phyloP scores from a whole-genome alignment of 1,284 basidiomycete genomes.

The Marasmius tenuissimus region DNA sequence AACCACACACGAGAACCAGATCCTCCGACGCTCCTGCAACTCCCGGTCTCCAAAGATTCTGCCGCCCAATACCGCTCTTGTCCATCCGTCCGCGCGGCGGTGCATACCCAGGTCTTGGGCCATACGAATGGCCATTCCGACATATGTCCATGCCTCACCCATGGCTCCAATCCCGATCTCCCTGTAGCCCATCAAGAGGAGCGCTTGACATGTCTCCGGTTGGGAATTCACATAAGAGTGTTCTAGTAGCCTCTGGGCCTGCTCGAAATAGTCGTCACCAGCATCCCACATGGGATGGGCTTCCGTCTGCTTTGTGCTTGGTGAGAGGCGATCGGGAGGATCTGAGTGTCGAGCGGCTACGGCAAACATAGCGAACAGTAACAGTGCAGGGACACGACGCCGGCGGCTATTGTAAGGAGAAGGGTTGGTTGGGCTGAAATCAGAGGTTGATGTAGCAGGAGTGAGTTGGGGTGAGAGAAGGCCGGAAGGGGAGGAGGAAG shows the following conservation, averaged over 20 bases:
- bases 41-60: constrained; percentile 64
- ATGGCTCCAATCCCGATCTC: constrained; percentile 87
- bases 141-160: constrained; percentile 83
- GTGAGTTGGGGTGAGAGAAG: constrained; percentile 6
- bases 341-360: constrained; percentile 71
- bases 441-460: constrained; percentile 31
- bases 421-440: constrained; percentile 19
- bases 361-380: constrained; percentile 78
- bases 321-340: constrained; percentile 41
- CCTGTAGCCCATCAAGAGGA: constrained; percentile 78
- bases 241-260: constrained; percentile 72
- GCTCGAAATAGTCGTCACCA: constrained; percentile 71
- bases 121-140: constrained; percentile 79
- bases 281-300: constrained; percentile 70
- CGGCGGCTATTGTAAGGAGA: constrained; percentile 40
- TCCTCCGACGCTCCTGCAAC: constrained; percentile 71
- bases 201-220: constrained; percentile 72
- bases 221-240: constrained; percentile 61
- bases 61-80: constrained; percentile 52
- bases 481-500: neutral
- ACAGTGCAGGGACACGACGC: constrained; percentile 58
- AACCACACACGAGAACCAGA: constrained; percentile 81
- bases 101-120: constrained; percentile 88
- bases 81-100: constrained; percentile 77
- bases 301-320: constrained; percentile 30